These are phyloP conservation scores for Linum trigynum DNA, from an alignment of 345 rosid genomes.

Conservation along the genomic window DNA sequence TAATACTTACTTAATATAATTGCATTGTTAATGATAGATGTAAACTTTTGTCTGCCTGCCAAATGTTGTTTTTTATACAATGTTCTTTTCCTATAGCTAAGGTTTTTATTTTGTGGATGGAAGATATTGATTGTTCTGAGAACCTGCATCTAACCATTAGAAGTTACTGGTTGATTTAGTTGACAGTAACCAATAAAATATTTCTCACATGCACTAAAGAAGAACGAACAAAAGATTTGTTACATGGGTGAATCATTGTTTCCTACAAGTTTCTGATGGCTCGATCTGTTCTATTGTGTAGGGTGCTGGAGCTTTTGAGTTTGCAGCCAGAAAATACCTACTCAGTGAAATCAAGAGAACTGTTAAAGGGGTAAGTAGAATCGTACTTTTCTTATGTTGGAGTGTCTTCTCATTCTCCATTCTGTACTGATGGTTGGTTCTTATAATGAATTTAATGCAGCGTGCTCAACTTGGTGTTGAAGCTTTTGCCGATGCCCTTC, in stretches of 20 bases:
- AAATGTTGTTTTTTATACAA: too few species aligned
- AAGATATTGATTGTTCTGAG: background rate
- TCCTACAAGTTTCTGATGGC: background rate
- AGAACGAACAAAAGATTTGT: background rate
- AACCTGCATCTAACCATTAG: too few species aligned
- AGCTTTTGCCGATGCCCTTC: conserved; percentile 97
- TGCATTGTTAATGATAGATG: background rate
- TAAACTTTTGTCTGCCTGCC: background rate
- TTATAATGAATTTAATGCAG: conserved; percentile 30
- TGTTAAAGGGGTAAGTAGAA: conserved; percentile 71
- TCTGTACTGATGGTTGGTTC: conserved; percentile 5
- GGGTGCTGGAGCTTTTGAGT: conserved; percentile 99
- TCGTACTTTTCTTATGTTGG: background rate
- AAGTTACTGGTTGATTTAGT: background rate
- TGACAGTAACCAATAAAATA: too few species aligned
- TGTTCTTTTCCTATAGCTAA: background rate
- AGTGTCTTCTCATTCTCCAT: background rate
- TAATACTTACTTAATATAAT: too few species aligned
- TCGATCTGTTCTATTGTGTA: conserved; percentile 4
- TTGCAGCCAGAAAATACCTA: conserved; percentile 84
- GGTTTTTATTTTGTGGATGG: background rate
- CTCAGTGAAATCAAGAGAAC: conserved; percentile 82
- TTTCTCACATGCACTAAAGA: too few species aligned
- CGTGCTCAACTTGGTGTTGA: conserved; percentile 96
- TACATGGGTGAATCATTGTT: background rate